Percentiles rank a stretch among this genome's conserved stretches.
phyloP scores from a whole-genome alignment of 2,329 filamentous ascomycete species.

The Pezicula rhizophila region DNA sequence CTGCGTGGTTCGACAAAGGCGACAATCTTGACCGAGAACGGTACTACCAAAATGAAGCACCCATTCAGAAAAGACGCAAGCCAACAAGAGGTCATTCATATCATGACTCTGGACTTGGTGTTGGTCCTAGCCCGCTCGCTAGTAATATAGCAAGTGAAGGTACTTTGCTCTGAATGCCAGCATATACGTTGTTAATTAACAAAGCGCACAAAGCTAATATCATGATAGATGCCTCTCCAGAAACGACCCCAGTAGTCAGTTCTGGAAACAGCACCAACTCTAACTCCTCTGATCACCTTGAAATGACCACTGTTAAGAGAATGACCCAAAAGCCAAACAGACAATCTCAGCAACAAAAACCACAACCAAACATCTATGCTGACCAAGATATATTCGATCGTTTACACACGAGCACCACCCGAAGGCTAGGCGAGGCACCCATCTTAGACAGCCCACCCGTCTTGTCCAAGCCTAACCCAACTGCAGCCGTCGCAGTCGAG shows the following conservation, averaged over 20 bases:
- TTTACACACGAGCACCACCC: slow-evolving; percentile 25
- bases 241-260: slow-evolving; percentile 11
- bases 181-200: background rate
- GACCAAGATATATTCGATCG: slow-evolving; percentile 24
- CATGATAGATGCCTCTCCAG: slow-evolving; percentile 16
- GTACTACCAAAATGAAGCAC: slow-evolving; percentile 9
- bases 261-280: slow-evolving; percentile 20
- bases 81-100: slow-evolving; percentile 17
- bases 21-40: slow-evolving; percentile 8
- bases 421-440: slow-evolving; percentile 28
- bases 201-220: slow-evolving; percentile 5
- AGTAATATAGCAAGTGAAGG: slow-evolving; percentile 23
- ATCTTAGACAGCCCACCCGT: slow-evolving; percentile 14
- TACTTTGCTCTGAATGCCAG: slow-evolving; percentile 7
- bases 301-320: slow-evolving; percentile 12
- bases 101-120: slow-evolving; percentile 22
- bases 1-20: slow-evolving; percentile 22
- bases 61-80: slow-evolving; percentile 8
- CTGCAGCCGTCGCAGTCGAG: background rate
- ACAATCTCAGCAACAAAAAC: slow-evolving; percentile 9
- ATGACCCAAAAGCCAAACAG: background rate
- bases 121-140: slow-evolving; percentile 20
- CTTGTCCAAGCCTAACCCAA: slow-evolving; percentile 4
- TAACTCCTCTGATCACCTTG: slow-evolving; percentile 20
- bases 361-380: slow-evolving; percentile 17